Percentiles rank a stretch among this genome's conserved stretches.
These are phyloP conservation scores for Corynascus novoguineensis DNA, from an alignment of 495 filamentous ascomycete species.

Conservation along the genomic window DNA sequence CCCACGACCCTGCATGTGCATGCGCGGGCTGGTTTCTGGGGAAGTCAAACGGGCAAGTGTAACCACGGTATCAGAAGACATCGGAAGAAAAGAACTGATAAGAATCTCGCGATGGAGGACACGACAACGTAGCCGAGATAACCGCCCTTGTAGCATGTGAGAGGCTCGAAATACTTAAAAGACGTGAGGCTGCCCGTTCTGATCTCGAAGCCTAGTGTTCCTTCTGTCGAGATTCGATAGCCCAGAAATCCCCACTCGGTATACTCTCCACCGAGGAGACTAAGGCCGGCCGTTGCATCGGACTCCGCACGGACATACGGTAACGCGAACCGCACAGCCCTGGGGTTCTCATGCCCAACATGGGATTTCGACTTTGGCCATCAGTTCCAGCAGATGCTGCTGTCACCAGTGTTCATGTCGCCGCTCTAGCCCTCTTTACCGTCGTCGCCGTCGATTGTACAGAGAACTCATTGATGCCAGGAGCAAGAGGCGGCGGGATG, in stretches of 20 bases:
- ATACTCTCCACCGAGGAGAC: background rate
- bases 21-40: background rate
- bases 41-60: background rate
- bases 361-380: background rate
- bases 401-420: background rate
- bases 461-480: background rate
- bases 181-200: background rate
- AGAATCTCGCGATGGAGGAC: background rate
- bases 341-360: background rate
- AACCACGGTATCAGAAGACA: background rate
- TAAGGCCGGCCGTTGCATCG: background rate
- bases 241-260: background rate
- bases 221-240: background rate
- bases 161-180: background rate
- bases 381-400: background rate
- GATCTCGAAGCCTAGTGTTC: background rate
- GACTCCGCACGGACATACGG: background rate
- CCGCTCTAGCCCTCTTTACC: background rate
- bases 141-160: background rate
- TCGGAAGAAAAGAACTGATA: background rate
- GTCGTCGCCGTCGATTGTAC: background rate
- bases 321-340: background rate
- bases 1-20: conserved; percentile 1
- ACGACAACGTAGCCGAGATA: background rate
- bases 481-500: background rate